Evolutionary conservation across 495 filamentous ascomycete species (phyloP), one percentile per base, ranked within the genome.

Genomic region (Usnea hakonensis): DNA sequence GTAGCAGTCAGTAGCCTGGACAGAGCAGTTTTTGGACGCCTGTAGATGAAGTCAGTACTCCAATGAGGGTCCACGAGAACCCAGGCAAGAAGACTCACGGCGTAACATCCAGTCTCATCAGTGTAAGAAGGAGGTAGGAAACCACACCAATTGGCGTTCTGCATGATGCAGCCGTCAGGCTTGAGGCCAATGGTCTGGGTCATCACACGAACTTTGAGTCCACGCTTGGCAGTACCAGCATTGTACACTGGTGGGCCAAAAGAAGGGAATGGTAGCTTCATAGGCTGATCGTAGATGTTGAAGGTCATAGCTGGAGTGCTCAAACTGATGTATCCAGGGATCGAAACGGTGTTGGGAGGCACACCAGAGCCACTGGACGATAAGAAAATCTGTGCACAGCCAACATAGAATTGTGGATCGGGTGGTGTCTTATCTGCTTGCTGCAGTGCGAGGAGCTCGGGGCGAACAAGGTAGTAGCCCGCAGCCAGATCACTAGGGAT

Each of bases 91-190:
- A 57, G 28, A 62, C 53, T 62, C 65, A 74, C 72, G 28, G 57
- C 63, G 80, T 81, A 88, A 76, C 88, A 91, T n/a, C 81, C 79
- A 16, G 65, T 60, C 64, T 83, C 74, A 41, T 74, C 73, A 7
- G 70, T 73, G 70, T 86, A 90, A 11, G 60, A 61, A 0, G 81
- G 71, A 0, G 88, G 73, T 65, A 87, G 80, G 26, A 77, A 66
- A 37, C 79, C 85, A 70, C 85, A 89, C 88, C 87, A 91, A 72
- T 90, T 88, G 41, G 75, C 86, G 67, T 87, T 89, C 62, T 81
- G 79, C 55, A 87, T 70, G 36, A 87, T 74, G 69, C 83, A 88
- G 52, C 72, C 69, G 0, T 67, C 54, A 0, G 84, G 85, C 46
- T 82, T 74, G 16, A 77, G 62, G 7, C 76, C 76, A 36, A 73